Evolutionary conservation across 2,329 filamentous ascomycete genomes (phyloP).

Genomic region (Pyrenochaeta sp.): DNA sequence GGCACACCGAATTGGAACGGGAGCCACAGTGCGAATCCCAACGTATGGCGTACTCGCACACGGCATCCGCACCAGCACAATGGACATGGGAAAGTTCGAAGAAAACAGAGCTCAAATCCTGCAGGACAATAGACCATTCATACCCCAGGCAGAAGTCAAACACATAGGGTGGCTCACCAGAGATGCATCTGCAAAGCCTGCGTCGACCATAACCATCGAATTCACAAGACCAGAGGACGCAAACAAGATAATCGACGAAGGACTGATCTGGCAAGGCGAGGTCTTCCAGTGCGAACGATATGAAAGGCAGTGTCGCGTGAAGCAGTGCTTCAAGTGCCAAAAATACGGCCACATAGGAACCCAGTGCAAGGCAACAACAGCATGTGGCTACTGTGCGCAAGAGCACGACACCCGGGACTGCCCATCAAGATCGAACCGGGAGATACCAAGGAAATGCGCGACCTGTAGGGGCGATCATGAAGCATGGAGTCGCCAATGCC

Average conservation of each 20-base stretch:
- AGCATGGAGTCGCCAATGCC: constrained; percentile 17
- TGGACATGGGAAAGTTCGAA: constrained; percentile 22
- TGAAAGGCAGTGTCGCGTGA: constrained; percentile 16
- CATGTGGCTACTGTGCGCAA: constrained; percentile 19
- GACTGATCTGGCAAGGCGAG: constrained; percentile 21
- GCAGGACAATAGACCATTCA: constrained; percentile 24
- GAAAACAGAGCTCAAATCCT: constrained; percentile 20
- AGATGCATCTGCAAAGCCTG: constrained; percentile 7
- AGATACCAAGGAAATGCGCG: constrained; percentile 19
- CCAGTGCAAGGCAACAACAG: constrained; percentile 26
- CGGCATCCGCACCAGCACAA: constrained; percentile 22
- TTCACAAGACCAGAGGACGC: constrained; percentile 23
- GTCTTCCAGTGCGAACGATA: constrained; percentile 21
- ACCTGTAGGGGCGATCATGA: constrained; percentile 18
- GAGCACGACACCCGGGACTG: constrained; percentile 15
- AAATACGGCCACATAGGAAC: constrained; percentile 27
- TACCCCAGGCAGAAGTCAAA: constrained; percentile 17
- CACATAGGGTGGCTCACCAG: constrained; percentile 21
- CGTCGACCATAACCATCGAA: constrained; percentile 18
- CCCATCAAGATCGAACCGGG: constrained; percentile 9
- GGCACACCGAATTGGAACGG: constrained; percentile 13
- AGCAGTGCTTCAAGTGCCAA: constrained; percentile 22
- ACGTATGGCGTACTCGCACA: constrained; percentile 20
- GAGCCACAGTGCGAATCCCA: constrained; percentile 11
- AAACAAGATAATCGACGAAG: constrained; percentile 26